These are phyloP conservation scores for Saccharomycopsis guyanensis DNA, from an alignment of 805 yeast genomes.

Conservation along the genomic window DNA sequence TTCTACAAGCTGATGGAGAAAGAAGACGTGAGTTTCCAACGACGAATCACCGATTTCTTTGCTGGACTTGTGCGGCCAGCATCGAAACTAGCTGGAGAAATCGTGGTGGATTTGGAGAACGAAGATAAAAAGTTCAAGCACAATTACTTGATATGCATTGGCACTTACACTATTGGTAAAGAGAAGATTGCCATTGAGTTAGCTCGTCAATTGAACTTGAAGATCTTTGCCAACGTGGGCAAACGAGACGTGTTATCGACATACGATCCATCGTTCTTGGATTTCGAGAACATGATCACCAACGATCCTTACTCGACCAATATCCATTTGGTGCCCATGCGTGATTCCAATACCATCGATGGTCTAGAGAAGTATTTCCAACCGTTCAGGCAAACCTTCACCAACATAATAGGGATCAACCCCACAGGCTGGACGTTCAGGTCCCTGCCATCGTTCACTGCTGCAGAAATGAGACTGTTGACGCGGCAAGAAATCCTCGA, in stretches of 20 bases:
- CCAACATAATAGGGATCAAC: conserved; percentile 58
- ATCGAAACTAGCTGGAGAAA: neutral
- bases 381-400: conserved; percentile 39
- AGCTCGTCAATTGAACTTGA: conserved; percentile 44
- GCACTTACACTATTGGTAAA: conserved; percentile 90
- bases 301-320: conserved; percentile 40
- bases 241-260: conserved; percentile 40
- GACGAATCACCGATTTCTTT: conserved; percentile 34
- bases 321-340: conserved; percentile 71
- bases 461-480: conserved; percentile 10
- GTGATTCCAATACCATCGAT: conserved; percentile 22
- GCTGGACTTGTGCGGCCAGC: neutral
- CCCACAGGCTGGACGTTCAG: conserved; percentile 91
- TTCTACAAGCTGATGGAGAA: conserved; percentile 15
- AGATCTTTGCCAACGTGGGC: conserved; percentile 43
- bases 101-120: neutral
- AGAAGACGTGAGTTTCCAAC: conserved; percentile 12
- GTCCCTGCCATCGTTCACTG: conserved; percentile 16
- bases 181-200: conserved; percentile 72
- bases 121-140: conserved; percentile 18
- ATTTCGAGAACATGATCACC: conserved; percentile 25
- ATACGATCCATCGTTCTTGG: conserved; percentile 30
- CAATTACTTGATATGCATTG: conserved; percentile 56
- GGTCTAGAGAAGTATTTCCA: conserved; percentile 41
- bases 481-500: conserved; percentile 18